Base-by-base conservation (phyloP, 805 yeast species). In the Kazachstania taianensis region DNA sequence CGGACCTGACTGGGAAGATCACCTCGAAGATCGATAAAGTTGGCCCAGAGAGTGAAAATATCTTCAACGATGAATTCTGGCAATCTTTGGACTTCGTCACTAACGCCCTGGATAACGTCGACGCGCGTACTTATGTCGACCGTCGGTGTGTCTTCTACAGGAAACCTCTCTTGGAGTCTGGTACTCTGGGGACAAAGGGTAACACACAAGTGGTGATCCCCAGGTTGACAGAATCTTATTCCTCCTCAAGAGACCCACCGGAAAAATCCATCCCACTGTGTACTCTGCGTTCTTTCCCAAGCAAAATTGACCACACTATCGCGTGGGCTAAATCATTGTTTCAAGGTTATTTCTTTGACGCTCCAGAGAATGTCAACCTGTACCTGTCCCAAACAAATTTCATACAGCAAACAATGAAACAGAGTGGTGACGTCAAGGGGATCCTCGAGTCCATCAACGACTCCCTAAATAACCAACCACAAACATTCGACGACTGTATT, bases 321-420 rank as follows among this genome's bases (percentile, higher is more conserved):
- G 97, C 98, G 5, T 92, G 99, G 99, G 94, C 97, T 12, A 94
- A 94, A 65, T 78, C 86, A 14, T 69, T 85, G 55, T 92, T 92
- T 71, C 92, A 82, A 67, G 95, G 92, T 15, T 85, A 76, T 53
- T 92, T 92, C 60, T 68, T 76, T 25, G 96, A 89, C 41, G 71
- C 85, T n/a, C 87, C 95, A 14, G 95, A 84, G 60, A 85, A 85
- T 51, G 97, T 87, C 37, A 92, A 92, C 59, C 62, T 84, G 55
- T 92, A 86, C 62, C 66, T 92, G 55, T 69, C 87, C 23, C 96
- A 92, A 62, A 92, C 96, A 42, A 80, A 86, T 63, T 92, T 79
- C 60, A 89, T 89, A 30, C 96, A 89, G 63, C 76, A 79, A 43
- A 81, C 94, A 5, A 69, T 92, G 63, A 89, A 87, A 62, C 94